phyloP scores from a whole-genome alignment of 352 stramenopile genomes.

The Pythium insidiosum region DNA sequence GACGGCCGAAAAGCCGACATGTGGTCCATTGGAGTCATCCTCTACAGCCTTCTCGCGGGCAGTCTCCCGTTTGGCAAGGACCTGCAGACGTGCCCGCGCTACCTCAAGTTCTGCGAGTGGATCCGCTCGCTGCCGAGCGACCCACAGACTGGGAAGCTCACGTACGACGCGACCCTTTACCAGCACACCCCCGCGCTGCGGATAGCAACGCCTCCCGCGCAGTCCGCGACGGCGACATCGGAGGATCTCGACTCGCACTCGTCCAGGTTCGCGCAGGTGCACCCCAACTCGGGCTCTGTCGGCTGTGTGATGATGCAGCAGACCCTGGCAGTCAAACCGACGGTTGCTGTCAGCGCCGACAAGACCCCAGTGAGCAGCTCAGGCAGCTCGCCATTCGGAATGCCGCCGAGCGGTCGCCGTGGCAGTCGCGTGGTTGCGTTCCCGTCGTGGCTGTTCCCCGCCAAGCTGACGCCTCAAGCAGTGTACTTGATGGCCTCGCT shows the following conservation, averaged over 20 bases:
- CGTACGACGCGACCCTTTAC: slow-evolving; percentile 48
- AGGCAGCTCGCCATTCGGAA: slow-evolving; percentile 12
- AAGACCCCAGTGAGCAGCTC: neutral
- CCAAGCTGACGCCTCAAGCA: slow-evolving; percentile 50
- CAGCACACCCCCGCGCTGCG: slow-evolving; percentile 14
- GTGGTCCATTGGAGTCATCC: slow-evolving; percentile 91
- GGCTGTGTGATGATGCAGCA: neutral
- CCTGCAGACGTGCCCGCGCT: slow-evolving; percentile 88
- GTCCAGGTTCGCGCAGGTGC: slow-evolving; percentile 15
- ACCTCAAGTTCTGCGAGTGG: slow-evolving; percentile 94
- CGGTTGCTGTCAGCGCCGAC: neutral
- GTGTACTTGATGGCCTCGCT: slow-evolving; percentile 68
- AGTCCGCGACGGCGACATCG: slow-evolving; percentile 2
- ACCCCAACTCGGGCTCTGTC: slow-evolving; percentile 15
- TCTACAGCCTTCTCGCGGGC: slow-evolving; percentile 90
- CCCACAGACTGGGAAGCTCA: slow-evolving; percentile 50
- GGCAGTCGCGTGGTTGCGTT: slow-evolving; percentile 48
- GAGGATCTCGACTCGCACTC: slow-evolving; percentile 4
- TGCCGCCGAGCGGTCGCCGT: slow-evolving; percentile 17
- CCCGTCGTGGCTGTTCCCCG: slow-evolving; percentile 80
- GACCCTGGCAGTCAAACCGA: neutral
- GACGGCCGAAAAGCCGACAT: slow-evolving; percentile 90
- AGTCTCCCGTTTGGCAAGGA: slow-evolving; percentile 95
- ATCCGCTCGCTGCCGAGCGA: slow-evolving; percentile 58
- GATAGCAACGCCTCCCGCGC: slow-evolving; percentile 13